Evolutionary conservation across 495 filamentous ascomycete species (phyloP).

Genomic region (Aspergillus sclerotioniger): DNA sequence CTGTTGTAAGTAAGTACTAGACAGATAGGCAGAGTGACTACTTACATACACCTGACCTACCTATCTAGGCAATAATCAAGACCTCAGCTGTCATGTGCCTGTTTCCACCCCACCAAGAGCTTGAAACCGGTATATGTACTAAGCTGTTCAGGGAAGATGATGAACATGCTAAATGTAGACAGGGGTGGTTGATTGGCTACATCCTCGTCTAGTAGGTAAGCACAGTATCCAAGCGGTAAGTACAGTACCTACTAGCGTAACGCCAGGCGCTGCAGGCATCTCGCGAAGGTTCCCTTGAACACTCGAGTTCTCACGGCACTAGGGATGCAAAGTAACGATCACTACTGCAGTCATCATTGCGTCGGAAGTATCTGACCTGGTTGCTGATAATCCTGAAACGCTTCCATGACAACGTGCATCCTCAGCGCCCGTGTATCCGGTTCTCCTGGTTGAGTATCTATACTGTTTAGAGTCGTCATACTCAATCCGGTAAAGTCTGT

Average conservation of each 20-base stretch:
- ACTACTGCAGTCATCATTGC: neutral
- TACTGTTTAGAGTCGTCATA: neutral
- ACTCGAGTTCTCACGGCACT: neutral
- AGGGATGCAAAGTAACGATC: neutral
- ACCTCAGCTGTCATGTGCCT: too few relatives aligned
- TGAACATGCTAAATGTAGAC: too few relatives aligned
- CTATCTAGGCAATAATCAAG: too few relatives aligned
- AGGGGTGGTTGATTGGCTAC: too few relatives aligned
- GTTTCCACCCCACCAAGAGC: too few relatives aligned
- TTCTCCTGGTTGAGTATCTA: neutral
- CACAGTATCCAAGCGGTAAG: neutral
- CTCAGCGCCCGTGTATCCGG: neutral
- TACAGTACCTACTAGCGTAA: neutral
- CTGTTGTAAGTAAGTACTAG: too few relatives aligned
- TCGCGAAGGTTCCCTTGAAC: neutral
- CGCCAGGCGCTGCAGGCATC: neutral
- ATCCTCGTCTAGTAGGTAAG: too few relatives aligned
- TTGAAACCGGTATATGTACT: too few relatives aligned
- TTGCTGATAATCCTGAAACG: neutral
- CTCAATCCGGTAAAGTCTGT: neutral
- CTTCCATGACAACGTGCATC: conserved; percentile 2
- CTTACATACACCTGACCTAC: too few relatives aligned
- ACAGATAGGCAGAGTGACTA: too few relatives aligned
- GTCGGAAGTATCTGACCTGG: neutral
- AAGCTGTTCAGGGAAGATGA: too few relatives aligned